phyloP scores from a whole-genome alignment of 495 filamentous ascomycete genomes.

The Trichoderma reesei region DNA sequence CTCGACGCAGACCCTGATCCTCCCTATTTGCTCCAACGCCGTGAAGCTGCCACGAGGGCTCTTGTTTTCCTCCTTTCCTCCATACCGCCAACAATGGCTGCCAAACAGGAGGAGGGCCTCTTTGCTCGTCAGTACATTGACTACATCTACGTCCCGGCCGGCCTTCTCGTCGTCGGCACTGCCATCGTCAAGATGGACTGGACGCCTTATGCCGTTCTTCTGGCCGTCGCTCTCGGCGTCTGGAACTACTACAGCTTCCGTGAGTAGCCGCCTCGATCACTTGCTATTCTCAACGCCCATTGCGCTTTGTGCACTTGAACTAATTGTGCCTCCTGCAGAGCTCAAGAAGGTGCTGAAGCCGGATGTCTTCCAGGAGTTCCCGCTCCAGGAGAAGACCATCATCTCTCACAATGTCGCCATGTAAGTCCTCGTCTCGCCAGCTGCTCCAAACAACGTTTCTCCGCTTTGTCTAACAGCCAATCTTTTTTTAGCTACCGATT shows the following conservation, averaged over 20 bases:
- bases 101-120: background rate
- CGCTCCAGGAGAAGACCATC: conserved; percentile 79
- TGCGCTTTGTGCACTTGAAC: conserved; percentile 18
- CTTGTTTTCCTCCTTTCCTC: background rate
- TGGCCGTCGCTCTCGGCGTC: conserved; percentile 49
- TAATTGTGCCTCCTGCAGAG: conserved; percentile 34
- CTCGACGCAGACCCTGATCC: no score
- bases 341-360: conserved; percentile 77
- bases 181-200: conserved; percentile 72
- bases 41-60: background rate
- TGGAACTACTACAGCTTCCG: conserved; percentile 54
- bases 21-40: no score
- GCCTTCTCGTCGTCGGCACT: conserved; percentile 64
- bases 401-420: conserved; percentile 97
- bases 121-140: conserved; percentile 23
- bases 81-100: background rate
- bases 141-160: conserved; percentile 79
- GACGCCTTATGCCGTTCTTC: conserved; percentile 57
- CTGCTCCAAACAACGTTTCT: conserved; percentile 2
- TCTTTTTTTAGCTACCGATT: conserved; percentile 70
- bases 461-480: conserved; percentile 15
- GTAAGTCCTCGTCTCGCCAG: conserved; percentile 30
- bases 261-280: conserved; percentile 29
- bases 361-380: conserved; percentile 77
- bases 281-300: no score